These are phyloP conservation scores for Chaetomidium leptoderma DNA, from an alignment of 495 filamentous ascomycete species.

Conservation along the genomic window DNA sequence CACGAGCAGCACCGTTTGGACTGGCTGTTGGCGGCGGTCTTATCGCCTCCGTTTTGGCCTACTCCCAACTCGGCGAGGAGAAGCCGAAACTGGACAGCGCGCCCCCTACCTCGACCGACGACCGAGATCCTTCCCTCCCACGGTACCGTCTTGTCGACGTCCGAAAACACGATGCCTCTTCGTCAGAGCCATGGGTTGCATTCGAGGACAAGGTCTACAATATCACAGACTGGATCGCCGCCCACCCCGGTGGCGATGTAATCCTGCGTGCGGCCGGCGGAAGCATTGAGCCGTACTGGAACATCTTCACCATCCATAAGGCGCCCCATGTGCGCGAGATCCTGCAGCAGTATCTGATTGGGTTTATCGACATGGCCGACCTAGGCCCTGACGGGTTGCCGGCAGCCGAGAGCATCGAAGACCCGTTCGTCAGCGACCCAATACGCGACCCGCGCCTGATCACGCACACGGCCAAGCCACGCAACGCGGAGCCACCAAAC, in stretches of 20 bases:
- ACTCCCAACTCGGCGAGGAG: constrained; percentile 19
- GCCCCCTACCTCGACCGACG: constrained; percentile 16
- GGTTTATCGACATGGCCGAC: constrained; percentile 48
- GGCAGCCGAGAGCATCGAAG: constrained; percentile 44
- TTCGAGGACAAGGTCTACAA: constrained; percentile 54
- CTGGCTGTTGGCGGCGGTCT: constrained; percentile 27
- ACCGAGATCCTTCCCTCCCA: constrained; percentile 37
- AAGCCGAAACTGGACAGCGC: neutral
- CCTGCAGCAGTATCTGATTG: constrained; percentile 52
- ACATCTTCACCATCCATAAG: constrained; percentile 60
- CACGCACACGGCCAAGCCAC: constrained; percentile 47
- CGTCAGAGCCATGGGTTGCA: constrained; percentile 48
- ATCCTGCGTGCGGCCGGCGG: constrained; percentile 56
- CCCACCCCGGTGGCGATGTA: constrained; percentile 58
- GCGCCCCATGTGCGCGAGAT: constrained; percentile 54
- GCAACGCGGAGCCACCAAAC: constrained; percentile 55
- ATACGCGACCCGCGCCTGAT: constrained; percentile 45
- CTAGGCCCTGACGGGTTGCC: constrained; percentile 46
- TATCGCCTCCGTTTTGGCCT: constrained; percentile 21
- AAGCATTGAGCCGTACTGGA: constrained; percentile 58
- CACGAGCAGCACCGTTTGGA: constrained; percentile 22
- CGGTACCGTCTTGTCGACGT: constrained; percentile 48
- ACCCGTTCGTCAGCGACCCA: constrained; percentile 54
- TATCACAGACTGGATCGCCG: constrained; percentile 55
- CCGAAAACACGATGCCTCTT: constrained; percentile 44